A percentile compares a stretch with the other conserved stretches of the same genome.
phyloP scores from a whole-genome alignment of 2,329 filamentous ascomycete genomes.

The Chrysoporthe austroafricana region DNA sequence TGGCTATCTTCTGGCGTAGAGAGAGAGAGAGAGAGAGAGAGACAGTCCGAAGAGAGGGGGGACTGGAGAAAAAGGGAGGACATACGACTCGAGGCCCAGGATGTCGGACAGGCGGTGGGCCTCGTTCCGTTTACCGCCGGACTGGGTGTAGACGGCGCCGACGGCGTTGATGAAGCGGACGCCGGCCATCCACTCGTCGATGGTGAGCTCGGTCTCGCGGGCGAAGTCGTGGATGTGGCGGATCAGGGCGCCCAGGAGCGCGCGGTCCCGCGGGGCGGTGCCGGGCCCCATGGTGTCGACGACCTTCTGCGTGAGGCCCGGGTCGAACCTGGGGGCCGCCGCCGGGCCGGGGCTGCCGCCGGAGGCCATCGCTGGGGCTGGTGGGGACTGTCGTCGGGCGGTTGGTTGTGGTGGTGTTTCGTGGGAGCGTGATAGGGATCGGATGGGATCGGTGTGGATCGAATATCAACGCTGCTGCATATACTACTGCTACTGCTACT shows the following conservation, averaged over 20 bases:
- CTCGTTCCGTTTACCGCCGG: conserved; percentile 57
- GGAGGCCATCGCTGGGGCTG: neutral
- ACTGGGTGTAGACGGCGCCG: conserved; percentile 58
- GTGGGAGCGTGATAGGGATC: neutral
- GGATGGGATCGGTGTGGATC: too few species aligned
- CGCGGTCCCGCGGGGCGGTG: conserved; percentile 57
- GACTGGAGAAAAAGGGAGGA: conserved; percentile 1
- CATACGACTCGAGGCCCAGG: conserved; percentile 59
- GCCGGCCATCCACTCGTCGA: conserved; percentile 65
- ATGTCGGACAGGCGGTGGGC: conserved; percentile 66
- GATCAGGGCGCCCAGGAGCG: conserved; percentile 59
- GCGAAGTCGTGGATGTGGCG: conserved; percentile 66
- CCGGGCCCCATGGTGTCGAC: conserved; percentile 64
- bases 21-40: neutral
- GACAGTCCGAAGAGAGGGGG: neutral
- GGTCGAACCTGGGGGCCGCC: conserved; percentile 23
- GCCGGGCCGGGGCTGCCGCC: neutral
- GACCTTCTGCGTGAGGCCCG: conserved; percentile 60
- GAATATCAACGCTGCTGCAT: too few species aligned
- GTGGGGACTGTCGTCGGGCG: too few species aligned
- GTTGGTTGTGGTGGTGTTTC: too few species aligned
- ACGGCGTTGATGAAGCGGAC: conserved; percentile 61
- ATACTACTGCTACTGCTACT: too few species aligned
- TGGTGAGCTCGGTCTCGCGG: conserved; percentile 64
- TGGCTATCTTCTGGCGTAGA: neutral